These are phyloP conservation scores for Pueraria montana DNA, from an alignment of 306 rosid genomes.

Conservation along the genomic window DNA sequence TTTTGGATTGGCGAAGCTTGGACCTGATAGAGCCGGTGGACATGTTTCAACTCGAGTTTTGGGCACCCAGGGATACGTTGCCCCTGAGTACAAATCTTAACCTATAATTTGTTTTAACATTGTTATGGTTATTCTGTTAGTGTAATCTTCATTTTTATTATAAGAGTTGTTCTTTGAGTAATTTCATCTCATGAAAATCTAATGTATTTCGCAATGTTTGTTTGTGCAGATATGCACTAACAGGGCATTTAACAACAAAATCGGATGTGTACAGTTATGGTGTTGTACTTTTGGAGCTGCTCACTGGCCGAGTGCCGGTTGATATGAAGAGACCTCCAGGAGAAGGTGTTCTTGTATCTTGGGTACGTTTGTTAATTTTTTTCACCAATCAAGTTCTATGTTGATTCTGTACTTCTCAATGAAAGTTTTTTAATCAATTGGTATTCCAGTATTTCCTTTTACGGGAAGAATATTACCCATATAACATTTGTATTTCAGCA, in stretches of 20 bases:
- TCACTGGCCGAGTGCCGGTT: conserved; percentile 93
- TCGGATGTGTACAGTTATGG: conserved; percentile 97
- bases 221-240: conserved; percentile 86
- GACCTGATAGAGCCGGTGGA: conserved; percentile 93
- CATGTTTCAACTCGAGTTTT: conserved; percentile 94
- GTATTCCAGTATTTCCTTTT: neutral
- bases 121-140: conserved; percentile 11
- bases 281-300: conserved; percentile 92
- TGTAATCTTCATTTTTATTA: conserved; percentile 13
- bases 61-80: conserved; percentile 96
- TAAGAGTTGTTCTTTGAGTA: neutral
- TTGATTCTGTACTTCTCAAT: neutral
- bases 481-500: neutral
- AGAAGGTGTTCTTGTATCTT: conserved; percentile 92
- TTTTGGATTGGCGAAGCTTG: conserved; percentile 94
- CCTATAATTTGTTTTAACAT: conserved; percentile 32
- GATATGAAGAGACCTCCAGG: conserved; percentile 93
- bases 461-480: neutral
- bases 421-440: neutral
- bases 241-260: conserved; percentile 95
- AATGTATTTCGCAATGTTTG: conserved; percentile 31
- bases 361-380: conserved; percentile 66
- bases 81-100: conserved; percentile 78
- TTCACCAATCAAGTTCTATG: conserved; percentile 22
- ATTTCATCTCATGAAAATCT: conserved; percentile 14